Percentiles rank a stretch among this genome's conserved stretches.
Evolutionary conservation across 1,284 basidiomycete species (phyloP).

Genomic region (Ceratobasidium sp.): DNA sequence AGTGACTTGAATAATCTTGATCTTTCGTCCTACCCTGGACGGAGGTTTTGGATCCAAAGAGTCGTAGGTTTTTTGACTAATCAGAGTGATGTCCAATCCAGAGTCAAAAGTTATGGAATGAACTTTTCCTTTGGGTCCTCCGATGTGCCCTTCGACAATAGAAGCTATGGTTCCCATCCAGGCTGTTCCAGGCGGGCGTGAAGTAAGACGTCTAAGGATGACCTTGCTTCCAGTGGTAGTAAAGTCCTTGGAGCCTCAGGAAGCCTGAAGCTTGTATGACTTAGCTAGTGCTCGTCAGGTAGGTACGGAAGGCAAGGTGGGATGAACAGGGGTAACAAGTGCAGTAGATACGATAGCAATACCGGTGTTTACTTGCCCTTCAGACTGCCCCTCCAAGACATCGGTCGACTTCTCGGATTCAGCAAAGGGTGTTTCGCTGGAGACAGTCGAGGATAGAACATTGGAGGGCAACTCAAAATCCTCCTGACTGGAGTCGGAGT

Average conservation of each 20-base stretch:
- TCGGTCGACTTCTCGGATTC: neutral
- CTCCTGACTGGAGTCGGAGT: neutral
- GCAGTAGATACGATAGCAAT: neutral
- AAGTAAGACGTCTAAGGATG: constrained; percentile 49
- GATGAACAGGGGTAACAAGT: no score
- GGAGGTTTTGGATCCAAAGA: neutral
- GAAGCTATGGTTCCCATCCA: no score
- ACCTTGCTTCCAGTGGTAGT: neutral
- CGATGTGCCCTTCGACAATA: no score
- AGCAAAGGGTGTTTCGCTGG: neutral
- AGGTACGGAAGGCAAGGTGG: neutral
- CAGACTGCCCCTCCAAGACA: neutral
- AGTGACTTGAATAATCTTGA: constrained; percentile 52
- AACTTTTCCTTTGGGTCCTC: no score
- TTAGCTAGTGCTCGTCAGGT: neutral
- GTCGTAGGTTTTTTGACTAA: constrained; percentile 23
- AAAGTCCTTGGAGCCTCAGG: constrained; percentile 33
- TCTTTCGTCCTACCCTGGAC: constrained; percentile 47
- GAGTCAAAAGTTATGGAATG: constrained; percentile 30
- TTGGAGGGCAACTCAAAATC: constrained; percentile 9
- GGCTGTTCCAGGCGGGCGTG: constrained; percentile 36
- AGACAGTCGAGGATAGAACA: neutral
- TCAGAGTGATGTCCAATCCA: constrained; percentile 49
- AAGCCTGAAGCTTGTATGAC: neutral
- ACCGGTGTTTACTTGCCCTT: neutral